A percentile compares a stretch with the other conserved stretches of the same genome.
phyloP scores from a whole-genome alignment of 2,329 filamentous ascomycete genomes.

The Thermomyces lanuginosus region DNA sequence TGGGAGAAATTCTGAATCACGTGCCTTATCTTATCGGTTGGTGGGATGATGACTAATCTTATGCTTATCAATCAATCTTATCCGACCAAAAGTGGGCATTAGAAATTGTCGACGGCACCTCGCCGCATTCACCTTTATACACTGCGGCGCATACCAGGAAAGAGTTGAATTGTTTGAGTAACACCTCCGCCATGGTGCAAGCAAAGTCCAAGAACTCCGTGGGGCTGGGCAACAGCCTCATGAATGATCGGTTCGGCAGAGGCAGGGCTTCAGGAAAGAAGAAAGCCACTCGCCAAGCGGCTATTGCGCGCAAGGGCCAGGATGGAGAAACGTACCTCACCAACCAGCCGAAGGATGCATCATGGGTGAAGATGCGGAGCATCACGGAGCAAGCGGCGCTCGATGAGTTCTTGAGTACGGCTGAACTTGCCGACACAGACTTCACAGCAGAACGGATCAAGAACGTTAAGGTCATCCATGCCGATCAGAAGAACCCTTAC shows the following conservation, averaged over 20 bases:
- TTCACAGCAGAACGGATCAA: constrained; percentile 99
- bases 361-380: constrained; percentile 98
- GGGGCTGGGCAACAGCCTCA: constrained; percentile 88
- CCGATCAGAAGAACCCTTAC: constrained; percentile 90
- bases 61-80: constrained; percentile 19
- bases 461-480: constrained; percentile 97
- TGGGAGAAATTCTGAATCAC: constrained; percentile 8
- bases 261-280: constrained; percentile 74
- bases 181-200: constrained; percentile 42
- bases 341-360: constrained; percentile 75
- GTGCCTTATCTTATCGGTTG: constrained; percentile 10
- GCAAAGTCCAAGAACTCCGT: constrained; percentile 92
- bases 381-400: constrained; percentile 93
- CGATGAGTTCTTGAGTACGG: constrained; percentile 90
- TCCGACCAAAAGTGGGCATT: constrained; percentile 13
- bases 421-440: constrained; percentile 92
- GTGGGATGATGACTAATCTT: constrained; percentile 3
- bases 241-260: constrained; percentile 97
- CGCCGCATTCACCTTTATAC: constrained; percentile 6
- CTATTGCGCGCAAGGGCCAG: constrained; percentile 54
- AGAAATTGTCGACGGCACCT: constrained; percentile 5
- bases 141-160: constrained; percentile 2
- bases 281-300: constrained; percentile 44
- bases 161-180: not conserved
- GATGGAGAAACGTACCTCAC: constrained; percentile 84